phyloP scores from a whole-genome alignment of 495 filamentous ascomycete species.

The Aspergillus biplanus region DNA sequence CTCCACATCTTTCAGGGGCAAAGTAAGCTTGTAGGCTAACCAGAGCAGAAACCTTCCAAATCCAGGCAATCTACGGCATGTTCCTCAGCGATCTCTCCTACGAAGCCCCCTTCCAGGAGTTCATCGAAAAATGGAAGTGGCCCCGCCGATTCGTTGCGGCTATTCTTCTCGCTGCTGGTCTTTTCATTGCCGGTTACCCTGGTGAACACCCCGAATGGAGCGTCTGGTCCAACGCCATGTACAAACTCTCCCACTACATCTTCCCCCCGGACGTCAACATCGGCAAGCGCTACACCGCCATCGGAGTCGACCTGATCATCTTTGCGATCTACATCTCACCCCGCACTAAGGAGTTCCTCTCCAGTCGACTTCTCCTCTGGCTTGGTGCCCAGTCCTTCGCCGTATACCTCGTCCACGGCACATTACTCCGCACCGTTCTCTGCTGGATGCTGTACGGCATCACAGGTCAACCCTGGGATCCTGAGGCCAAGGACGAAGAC shows the following conservation, averaged over 20 bases:
- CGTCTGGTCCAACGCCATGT: conserved; percentile 59
- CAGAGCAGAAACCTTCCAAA: conserved; percentile 48
- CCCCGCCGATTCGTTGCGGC: conserved; percentile 48
- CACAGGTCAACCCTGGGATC: conserved; percentile 50
- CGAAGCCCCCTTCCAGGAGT: conserved; percentile 53
- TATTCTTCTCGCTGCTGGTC: conserved; percentile 50
- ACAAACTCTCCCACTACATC: conserved; percentile 49
- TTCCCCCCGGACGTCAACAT: conserved; percentile 59
- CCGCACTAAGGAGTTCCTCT: conserved; percentile 55
- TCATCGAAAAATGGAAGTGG: conserved; percentile 50
- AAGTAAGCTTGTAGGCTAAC: conserved; percentile 8
- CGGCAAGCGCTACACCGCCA: conserved; percentile 55
- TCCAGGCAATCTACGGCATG: conserved; percentile 67
- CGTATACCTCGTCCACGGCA: conserved; percentile 69
- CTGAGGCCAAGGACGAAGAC: conserved; percentile 50
- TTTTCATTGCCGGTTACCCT: conserved; percentile 63
- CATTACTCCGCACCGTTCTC: conserved; percentile 63
- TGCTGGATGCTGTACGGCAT: conserved; percentile 69
- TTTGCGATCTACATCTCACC: conserved; percentile 63
- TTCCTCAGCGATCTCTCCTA: conserved; percentile 65
- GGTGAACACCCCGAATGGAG: conserved; percentile 60
- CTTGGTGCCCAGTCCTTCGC: conserved; percentile 70
- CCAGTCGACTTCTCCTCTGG: conserved; percentile 63
- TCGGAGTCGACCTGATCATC: conserved; percentile 61
- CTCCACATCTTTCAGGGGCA: neutral